Evolutionary conservation across 495 filamentous ascomycete genomes (phyloP), one percentile per base, ranked within the genome.

Genomic region (Trichoderma orchidacearum): DNA sequence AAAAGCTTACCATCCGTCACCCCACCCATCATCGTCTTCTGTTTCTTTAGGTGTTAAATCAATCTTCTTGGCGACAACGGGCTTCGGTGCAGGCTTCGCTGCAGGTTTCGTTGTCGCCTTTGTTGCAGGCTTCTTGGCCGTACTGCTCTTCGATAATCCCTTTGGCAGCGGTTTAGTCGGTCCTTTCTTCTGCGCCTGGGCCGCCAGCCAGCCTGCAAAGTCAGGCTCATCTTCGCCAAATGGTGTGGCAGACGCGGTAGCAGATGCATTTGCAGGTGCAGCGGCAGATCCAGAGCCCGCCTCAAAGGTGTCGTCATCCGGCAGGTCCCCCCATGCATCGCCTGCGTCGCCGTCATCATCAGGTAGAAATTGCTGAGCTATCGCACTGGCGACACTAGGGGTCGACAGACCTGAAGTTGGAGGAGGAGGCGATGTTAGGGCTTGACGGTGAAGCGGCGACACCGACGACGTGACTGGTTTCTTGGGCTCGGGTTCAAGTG

Each of bases 131-230:
- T 67, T 69, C 54, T 67, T 78, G 3, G 71, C 59, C 28, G 68
- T 63, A 30, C 65, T 59, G 23, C 63, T 64, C 64, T 89, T 89
- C 6, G 72, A 69, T 51, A 94, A 63, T 0, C 90, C 89, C 68
- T 92, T 96, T 0, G 89, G 89, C 34, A 95, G 58, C 3, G 81
- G 73, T 55, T 84, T 87, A 56, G 80, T 77, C 0, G 62, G 60
- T 3, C 73, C 70, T 69, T 92, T 95, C 59, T 85, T 79, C 61
- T 85, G 72, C 21, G 83, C 79, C 68, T 95, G 90, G 15, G 89
- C 89, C 9, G 87, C 88, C 41, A 96, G 68, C 90, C 91, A 95
- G 5, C 88, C 89, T 18, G 90, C 91, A 69, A 96, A 96, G 66
- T 96, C 91, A 1, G 90, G 90, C 63, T 96, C 90, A 2, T 84